Conservation (phyloP, 345 rosid genomes). For the Capsella bursapastoris region DNA sequence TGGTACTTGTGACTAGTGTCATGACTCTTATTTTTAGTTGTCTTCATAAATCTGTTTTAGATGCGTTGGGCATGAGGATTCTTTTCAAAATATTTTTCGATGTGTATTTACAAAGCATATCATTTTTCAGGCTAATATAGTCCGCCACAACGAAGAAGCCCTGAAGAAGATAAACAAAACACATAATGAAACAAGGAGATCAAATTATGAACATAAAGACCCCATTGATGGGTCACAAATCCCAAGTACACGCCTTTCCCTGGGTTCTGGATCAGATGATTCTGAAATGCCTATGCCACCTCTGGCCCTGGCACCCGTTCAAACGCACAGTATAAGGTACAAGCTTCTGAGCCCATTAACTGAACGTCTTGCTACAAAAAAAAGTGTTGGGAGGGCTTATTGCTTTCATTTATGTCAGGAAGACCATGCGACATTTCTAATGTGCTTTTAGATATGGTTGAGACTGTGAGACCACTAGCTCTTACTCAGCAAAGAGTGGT, state of each 20-base stretch:
- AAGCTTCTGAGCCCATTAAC: slow-evolving; percentile 18
- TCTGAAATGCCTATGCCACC: slow-evolving; percentile 96
- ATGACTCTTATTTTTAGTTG: not conserved
- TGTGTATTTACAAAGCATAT: slow-evolving; percentile 3
- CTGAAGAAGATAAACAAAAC: slow-evolving; percentile 58
- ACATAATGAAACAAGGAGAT: slow-evolving; percentile 54
- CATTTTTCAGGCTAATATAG: slow-evolving; percentile 69
- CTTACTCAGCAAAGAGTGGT: slow-evolving; percentile 73
- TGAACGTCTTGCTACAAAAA: not conserved
- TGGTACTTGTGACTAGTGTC: not conserved
- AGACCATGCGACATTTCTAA: slow-evolving; percentile 87
- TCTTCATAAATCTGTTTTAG: slow-evolving; percentile 9
- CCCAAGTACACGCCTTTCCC: slow-evolving; percentile 44
- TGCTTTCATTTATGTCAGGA: slow-evolving; percentile 75
- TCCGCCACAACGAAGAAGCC: slow-evolving; percentile 73
- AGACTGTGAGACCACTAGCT: slow-evolving; percentile 81
- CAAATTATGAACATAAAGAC: slow-evolving; percentile 50
- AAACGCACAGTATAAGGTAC: slow-evolving; percentile 68
- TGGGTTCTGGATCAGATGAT: slow-evolving; percentile 57
- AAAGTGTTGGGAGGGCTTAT: slow-evolving; percentile 43
- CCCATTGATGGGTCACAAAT: slow-evolving; percentile 37
- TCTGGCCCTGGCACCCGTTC: slow-evolving; percentile 67
- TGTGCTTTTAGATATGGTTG: slow-evolving; percentile 76
- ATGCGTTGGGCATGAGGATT: not conserved
- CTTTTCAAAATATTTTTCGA: not conserved